Conservation (phyloP, 176 grass and related monocot genomes). For the Carex pumila region DNA sequence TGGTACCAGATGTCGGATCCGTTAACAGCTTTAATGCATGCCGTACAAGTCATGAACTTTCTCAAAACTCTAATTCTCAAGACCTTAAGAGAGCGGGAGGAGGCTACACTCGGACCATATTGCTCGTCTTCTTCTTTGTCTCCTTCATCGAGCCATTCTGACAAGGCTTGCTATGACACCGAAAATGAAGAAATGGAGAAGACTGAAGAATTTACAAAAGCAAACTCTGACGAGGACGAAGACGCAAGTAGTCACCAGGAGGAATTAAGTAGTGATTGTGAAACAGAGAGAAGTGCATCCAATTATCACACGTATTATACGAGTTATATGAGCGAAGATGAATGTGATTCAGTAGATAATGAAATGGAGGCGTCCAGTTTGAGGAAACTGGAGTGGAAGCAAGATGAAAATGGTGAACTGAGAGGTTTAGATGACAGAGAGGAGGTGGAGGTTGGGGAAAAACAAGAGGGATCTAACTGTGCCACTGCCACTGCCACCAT, state of each 20-base stretch:
- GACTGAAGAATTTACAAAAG: slow-evolving; percentile 17
- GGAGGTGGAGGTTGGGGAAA: slow-evolving; percentile 3
- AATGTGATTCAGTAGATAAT: slow-evolving; percentile 23
- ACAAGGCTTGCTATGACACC: slow-evolving; percentile 46
- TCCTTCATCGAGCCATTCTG: slow-evolving; percentile 41
- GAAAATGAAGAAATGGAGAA: slow-evolving; percentile 37
- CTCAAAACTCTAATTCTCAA: slow-evolving; percentile 88
- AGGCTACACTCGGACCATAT: slow-evolving; percentile 39
- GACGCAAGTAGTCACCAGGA: slow-evolving; percentile 10
- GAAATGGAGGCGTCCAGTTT: slow-evolving; percentile 58
- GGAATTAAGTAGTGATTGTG: slow-evolving; percentile 2
- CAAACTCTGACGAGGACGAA: slow-evolving; percentile 22
- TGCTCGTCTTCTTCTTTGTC: slow-evolving; percentile 61
- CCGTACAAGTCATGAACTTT: slow-evolving; percentile 98
- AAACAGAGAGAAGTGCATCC: slow-evolving; percentile 20
- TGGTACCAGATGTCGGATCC: slow-evolving; percentile 91
- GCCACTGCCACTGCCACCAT: background rate
- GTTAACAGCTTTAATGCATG: slow-evolving; percentile 92
- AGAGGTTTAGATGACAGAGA: slow-evolving; percentile 3
- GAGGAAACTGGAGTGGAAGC: slow-evolving; percentile 47
- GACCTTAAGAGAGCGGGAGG: slow-evolving; percentile 61
- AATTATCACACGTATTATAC: slow-evolving; percentile 10
- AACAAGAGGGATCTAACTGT: background rate
- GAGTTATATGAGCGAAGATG: slow-evolving; percentile 24
- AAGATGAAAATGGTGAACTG: slow-evolving; percentile 15